Conservation (phyloP, 352 stramenopile species). For the Blastocystis sp. region DNA sequence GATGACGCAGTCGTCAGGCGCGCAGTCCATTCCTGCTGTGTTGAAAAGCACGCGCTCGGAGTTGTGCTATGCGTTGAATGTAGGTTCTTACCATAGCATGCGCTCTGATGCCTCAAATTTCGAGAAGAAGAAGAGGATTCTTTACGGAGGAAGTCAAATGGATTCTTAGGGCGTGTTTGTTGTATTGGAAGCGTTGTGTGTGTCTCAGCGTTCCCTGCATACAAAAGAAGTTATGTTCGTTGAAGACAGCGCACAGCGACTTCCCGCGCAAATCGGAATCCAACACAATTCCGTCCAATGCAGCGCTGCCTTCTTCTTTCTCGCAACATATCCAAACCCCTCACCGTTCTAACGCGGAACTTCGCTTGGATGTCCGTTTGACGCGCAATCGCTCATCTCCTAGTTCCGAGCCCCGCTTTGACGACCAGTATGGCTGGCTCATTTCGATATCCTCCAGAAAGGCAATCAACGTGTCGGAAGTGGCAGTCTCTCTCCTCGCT, state of each 20-base stretch:
- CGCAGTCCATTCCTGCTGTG: neutral
- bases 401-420: conserved; percentile 66
- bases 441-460: conserved; percentile 57
- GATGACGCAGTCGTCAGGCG: neutral
- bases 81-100: neutral
- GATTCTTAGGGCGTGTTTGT: neutral
- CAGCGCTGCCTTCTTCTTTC: neutral
- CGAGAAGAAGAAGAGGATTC: neutral
- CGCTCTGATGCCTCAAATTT: neutral
- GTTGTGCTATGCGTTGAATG: neutral
- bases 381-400: neutral
- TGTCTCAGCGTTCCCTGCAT: too few relatives aligned
- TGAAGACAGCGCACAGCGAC: too few relatives aligned
- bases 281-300: too few relatives aligned
- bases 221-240: too few relatives aligned
- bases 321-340: neutral
- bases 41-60: neutral
- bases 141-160: neutral
- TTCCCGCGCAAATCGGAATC: too few relatives aligned
- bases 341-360: neutral
- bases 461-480: conserved; percentile 52
- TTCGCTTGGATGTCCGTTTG: conserved; percentile 55
- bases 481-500: neutral
- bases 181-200: conserved; percentile 10
- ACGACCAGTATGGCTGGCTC: conserved; percentile 57